Conservation (phyloP, 1,284 basidiomycete genomes). For the Ceratobasidium theobromae region DNA sequence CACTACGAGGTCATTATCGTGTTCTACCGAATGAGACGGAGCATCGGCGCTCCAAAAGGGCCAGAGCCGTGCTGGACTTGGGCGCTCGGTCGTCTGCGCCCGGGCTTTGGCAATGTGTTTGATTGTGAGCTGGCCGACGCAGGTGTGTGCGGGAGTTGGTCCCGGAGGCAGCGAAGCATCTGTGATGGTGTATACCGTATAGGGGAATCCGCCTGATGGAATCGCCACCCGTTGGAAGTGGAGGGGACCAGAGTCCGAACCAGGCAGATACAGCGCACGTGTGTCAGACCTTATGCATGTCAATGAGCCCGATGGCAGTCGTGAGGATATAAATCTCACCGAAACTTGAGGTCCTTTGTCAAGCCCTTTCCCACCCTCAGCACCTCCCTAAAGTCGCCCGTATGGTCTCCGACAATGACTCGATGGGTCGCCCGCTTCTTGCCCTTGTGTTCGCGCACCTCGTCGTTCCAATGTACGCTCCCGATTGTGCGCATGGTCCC, state of each 20-base stretch:
- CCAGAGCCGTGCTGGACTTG: neutral
- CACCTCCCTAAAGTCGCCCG: slow-evolving; percentile 4
- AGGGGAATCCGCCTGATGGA: slow-evolving; percentile 20
- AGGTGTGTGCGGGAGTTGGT: slow-evolving; percentile 21
- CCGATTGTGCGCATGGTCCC: slow-evolving; percentile 16
- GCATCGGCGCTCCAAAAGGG: neutral
- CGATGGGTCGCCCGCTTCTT: neutral
- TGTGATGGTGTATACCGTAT: slow-evolving; percentile 22
- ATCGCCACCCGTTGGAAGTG: slow-evolving; percentile 21
- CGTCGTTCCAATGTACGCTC: neutral
- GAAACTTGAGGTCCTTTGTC: slow-evolving; percentile 2
- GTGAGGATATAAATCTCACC: neutral
- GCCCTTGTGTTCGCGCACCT: neutral
- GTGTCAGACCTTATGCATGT: slow-evolving; percentile 1
- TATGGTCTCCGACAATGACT: slow-evolving; percentile 1
- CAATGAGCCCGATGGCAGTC: neutral
- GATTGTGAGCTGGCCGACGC: slow-evolving; percentile 22
- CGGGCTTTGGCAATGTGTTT: neutral
- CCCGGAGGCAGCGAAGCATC: slow-evolving; percentile 15
- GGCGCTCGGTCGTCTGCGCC: neutral
- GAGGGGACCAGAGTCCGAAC: neutral
- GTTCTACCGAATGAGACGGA: neutral
- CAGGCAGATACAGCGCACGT: slow-evolving; percentile 9
- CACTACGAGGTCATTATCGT: neutral
- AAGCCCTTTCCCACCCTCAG: slow-evolving; percentile 5